A percentile compares a stretch with the other conserved stretches of the same genome.
These are phyloP conservation scores for Pelargonium fulgidum DNA, from an alignment of 441 rosid genomes.

Conservation along the genomic window DNA sequence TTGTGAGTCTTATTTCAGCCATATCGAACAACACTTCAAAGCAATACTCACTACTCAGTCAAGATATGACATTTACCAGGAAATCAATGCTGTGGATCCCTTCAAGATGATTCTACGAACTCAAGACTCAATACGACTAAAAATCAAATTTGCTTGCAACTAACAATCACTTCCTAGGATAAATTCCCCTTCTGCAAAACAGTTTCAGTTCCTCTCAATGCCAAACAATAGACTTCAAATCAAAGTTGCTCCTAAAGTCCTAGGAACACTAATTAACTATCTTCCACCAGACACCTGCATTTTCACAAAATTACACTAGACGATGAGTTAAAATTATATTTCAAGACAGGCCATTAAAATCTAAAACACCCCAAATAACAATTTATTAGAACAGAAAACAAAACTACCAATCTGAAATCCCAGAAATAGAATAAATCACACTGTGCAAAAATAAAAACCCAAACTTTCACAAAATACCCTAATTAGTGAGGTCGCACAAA, in stretches of 20 bases:
- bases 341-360: background rate
- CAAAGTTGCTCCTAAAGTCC: background rate
- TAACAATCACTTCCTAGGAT: background rate
- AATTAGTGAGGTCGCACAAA: conserved; percentile 8
- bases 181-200: background rate
- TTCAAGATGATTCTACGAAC: conserved; percentile 15
- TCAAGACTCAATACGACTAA: conserved; percentile 15
- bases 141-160: conserved; percentile 7
- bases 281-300: background rate
- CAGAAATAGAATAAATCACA: background rate
- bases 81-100: conserved; percentile 14
- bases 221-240: background rate
- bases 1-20: conserved; percentile 77
- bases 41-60: conserved; percentile 17
- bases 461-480: background rate
- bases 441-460: background rate
- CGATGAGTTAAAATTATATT: background rate
- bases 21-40: conserved; percentile 33
- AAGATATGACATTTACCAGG: conserved; percentile 22
- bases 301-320: conserved; percentile 10
- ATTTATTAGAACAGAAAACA: conserved; percentile 3
- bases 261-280: background rate
- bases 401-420: background rate
- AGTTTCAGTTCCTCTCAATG: background rate
- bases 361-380: background rate